Percentiles rank a stretch among this genome's conserved stretches.
These are phyloP conservation scores for Mantamonas sphyraenae DNA, from an alignment of 78 protist species.

Conservation along the genomic window DNA sequence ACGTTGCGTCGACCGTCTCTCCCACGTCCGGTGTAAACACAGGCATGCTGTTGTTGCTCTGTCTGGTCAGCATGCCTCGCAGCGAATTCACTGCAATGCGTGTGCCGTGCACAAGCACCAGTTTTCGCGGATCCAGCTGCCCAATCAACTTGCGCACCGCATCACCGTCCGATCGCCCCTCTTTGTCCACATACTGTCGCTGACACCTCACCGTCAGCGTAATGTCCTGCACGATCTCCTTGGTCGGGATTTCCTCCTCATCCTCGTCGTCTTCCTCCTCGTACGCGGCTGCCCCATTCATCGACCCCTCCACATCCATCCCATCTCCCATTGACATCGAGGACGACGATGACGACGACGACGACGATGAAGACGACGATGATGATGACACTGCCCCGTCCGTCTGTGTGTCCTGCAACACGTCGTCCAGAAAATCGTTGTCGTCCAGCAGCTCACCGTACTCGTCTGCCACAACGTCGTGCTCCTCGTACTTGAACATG, in stretches of 20 bases:
- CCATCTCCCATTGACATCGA: neutral
- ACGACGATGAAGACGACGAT: too few species aligned
- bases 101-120: slow-evolving; percentile 28
- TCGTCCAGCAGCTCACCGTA: too few species aligned
- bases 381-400: too few species aligned
- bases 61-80: neutral
- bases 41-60: neutral
- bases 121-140: slow-evolving; percentile 9
- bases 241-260: slow-evolving; percentile 2
- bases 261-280: neutral
- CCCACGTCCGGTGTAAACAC: neutral
- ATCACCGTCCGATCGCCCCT: slow-evolving; percentile 22
- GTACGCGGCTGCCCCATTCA: neutral
- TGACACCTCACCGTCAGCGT: neutral
- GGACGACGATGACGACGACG: too few species aligned
- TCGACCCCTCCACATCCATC: neutral
- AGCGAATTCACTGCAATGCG: neutral
- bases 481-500: too few species aligned
- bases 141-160: slow-evolving; percentile 5
- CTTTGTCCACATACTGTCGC: slow-evolving; percentile 4
- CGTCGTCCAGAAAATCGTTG: too few species aligned
- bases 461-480: too few species aligned
- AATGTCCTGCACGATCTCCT: neutral
- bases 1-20: neutral
- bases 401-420: too few species aligned